A percentile compares a stretch with the other conserved stretches of the same genome.
These are phyloP conservation scores for Sanghuangporus baumii DNA, from an alignment of 1,284 basidiomycete species.

Conservation along the genomic window DNA sequence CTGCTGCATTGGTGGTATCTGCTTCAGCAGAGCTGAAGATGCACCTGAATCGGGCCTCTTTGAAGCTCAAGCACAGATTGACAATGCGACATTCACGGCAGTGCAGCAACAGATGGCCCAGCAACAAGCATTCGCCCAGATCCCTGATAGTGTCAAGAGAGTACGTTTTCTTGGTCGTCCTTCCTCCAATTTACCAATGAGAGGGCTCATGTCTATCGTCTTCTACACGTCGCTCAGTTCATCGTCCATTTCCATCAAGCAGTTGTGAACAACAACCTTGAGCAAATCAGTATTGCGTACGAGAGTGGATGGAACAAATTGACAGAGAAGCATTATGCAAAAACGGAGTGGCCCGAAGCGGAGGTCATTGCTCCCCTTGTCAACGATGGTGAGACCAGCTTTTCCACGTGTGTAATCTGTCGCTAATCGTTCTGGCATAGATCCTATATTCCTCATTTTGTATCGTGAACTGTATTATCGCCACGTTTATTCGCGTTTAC, in stretches of 20 bases:
- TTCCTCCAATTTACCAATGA: not conserved
- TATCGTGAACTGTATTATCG: conserved; percentile 94
- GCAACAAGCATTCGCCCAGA: conserved; percentile 69
- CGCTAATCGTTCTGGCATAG: conserved; percentile 31
- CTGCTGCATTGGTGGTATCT: not conserved
- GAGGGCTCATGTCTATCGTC: not conserved
- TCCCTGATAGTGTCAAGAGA: conserved; percentile 77
- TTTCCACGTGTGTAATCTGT: not conserved
- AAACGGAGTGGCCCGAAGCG: conserved; percentile 96
- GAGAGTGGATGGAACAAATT: conserved; percentile 96
- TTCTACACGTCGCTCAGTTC: conserved; percentile 53
- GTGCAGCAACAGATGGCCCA: conserved; percentile 79
- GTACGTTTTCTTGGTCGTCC: conserved; percentile 35
- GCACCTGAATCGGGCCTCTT: conserved; percentile 8
- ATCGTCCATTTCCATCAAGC: conserved; percentile 89
- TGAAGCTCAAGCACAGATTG: conserved; percentile 48
- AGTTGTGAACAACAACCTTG: conserved; percentile 79
- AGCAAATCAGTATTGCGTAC: conserved; percentile 87
- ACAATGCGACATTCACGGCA: conserved; percentile 59
- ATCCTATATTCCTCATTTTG: conserved; percentile 92
- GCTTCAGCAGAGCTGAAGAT: not conserved
- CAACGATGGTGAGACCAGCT: conserved; percentile 63
- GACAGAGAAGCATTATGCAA: conserved; percentile 93
- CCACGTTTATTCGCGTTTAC: conserved; percentile 92
- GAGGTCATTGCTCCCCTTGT: conserved; percentile 93